Base-by-base conservation (phyloP, 2,329 filamentous ascomycete species). In the Cladophialophora yegresii region DNA sequence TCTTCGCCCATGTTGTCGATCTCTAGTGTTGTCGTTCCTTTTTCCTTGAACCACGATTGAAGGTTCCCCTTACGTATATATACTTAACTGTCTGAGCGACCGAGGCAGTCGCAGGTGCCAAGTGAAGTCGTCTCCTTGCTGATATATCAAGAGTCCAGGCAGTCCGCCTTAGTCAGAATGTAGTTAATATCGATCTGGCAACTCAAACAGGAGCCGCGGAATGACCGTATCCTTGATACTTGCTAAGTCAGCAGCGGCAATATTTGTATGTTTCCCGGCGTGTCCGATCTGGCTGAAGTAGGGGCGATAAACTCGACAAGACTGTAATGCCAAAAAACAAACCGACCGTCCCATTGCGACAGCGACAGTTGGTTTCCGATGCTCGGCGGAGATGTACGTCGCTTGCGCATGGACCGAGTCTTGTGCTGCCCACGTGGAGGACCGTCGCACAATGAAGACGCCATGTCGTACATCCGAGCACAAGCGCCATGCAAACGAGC, bases 1-100 rank as follows among this genome's bases (percentile, higher is more conserved):
- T 63, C 60, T 57, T 61, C 49, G 4, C 57, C 51, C 63, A 65
- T 58, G 16, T 26, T 59, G 33, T 33, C 20, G 56, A 30, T 33
- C 10, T 20, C 16, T n/a, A 20, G 9, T 33, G 12, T 20, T 4
- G 22, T 32, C 20, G 2, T 54, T 33, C 20, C 28, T 16, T 0
- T 9, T 22, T 10, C 13, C 47, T 12, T 50, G 20, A 8, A 16
- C n/a, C 13, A 23, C 47, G 23, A 50, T 50, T 20, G 13, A 43
- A 12, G 22, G 23, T 20, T 9, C 8, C 8, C 12, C n/a, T 13
- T 3, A 8, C 20, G 22, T 12, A 22, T 3, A 13, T 50, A 28
- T 50, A 43, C 16, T n/a, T 16, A 16, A n/a, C 1, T 6, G 36
- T 43, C 13, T n/a, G 36, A n/a, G 3, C 8, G 16, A 16, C 36